Evolutionary conservation across 331 rosid species (phyloP).

Genomic region (Prunus yedoensis): DNA sequence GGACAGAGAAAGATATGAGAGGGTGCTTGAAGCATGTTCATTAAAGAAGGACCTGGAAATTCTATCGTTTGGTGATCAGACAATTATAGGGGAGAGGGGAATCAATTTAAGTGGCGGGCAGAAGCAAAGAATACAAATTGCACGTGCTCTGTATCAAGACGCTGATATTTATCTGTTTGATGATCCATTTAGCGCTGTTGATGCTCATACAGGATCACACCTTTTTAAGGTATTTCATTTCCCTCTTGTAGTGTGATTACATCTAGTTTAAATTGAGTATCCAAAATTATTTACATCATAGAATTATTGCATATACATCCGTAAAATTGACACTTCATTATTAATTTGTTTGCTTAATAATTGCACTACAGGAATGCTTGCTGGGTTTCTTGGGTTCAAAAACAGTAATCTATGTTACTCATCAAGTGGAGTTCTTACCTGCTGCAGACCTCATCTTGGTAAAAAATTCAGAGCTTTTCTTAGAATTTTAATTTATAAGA

Average conservation of each 20-base stretch:
- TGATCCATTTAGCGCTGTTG: conserved; percentile 94
- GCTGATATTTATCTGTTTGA: conserved; percentile 83
- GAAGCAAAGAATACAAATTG: conserved; percentile 83
- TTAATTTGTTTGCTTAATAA: too few relatives aligned
- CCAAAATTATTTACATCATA: background rate
- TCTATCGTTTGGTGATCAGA: conserved; percentile 79
- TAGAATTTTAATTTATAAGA: too few relatives aligned
- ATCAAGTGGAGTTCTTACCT: too few relatives aligned
- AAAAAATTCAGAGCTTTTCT: too few relatives aligned
- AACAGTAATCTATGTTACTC: too few relatives aligned
- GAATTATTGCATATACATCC: background rate
- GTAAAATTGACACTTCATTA: too few relatives aligned
- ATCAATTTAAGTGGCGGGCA: conserved; percentile 95
- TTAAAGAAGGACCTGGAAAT: conserved; percentile 73
- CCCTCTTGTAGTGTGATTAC: background rate
- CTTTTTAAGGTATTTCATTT: conserved; percentile 71
- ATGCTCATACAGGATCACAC: conserved; percentile 96
- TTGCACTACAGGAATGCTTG: too few relatives aligned
- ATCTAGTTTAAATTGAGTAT: background rate
- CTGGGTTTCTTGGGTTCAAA: too few relatives aligned
- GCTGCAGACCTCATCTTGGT: too few relatives aligned
- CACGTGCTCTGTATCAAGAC: conserved; percentile 83
- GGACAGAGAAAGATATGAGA: conserved; percentile 70
- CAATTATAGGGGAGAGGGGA: conserved; percentile 82
- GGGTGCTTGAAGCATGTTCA: conserved; percentile 73